phyloP scores from a whole-genome alignment of 257 asterid species.

The Solanum lycopersicoides region DNA sequence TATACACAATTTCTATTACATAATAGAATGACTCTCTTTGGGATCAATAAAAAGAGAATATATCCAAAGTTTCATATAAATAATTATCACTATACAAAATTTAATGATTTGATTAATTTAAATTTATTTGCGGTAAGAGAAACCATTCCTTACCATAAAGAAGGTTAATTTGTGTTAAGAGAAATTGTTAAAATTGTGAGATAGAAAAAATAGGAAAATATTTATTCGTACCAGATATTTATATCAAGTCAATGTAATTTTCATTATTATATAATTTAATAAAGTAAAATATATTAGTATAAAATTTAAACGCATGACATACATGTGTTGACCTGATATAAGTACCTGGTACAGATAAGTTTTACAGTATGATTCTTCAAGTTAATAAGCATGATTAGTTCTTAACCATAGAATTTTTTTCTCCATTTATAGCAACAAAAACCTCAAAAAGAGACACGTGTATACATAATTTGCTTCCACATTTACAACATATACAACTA shows the following conservation, averaged over 20 bases:
- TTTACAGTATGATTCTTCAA: not conserved
- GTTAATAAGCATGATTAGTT: not conserved
- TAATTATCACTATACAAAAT: not conserved
- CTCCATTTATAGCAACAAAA: not conserved
- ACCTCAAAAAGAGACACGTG: not conserved
- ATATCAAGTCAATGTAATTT: too few relatives aligned
- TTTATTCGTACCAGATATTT: too few relatives aligned
- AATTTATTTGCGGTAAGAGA: not conserved
- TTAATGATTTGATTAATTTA: not conserved
- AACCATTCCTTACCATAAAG: not conserved
- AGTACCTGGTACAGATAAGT: too few relatives aligned
- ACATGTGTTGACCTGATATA: too few relatives aligned
- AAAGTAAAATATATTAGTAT: too few relatives aligned
- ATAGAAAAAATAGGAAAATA: not conserved
- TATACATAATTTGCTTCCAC: not conserved
- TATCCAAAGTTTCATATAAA: not conserved
- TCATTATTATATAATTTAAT: too few relatives aligned
- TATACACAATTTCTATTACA: not conserved
- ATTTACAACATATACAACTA: not conserved
- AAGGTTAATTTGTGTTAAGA: not conserved
- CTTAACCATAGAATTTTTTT: not conserved
- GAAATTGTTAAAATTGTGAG: not conserved
- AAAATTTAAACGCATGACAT: too few relatives aligned
- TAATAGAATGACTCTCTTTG: not conserved
- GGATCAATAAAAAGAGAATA: not conserved